These are phyloP conservation scores for Combretum micranthum DNA, from an alignment of 345 rosid genomes.

Conservation along the genomic window DNA sequence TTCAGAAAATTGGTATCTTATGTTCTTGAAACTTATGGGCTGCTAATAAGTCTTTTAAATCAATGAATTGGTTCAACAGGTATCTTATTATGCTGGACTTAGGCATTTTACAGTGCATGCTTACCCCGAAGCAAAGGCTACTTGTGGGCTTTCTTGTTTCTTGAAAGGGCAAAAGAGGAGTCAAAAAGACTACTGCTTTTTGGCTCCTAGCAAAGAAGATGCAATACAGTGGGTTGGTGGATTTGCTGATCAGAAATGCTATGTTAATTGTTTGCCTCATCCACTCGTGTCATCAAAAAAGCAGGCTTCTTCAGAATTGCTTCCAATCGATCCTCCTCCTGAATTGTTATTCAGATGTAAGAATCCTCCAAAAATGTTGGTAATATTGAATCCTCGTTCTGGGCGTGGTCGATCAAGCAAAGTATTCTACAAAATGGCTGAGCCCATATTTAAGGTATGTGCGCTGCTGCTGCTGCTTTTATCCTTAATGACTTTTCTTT, in stretches of 20 bases:
- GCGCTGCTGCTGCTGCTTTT: conserved; percentile 1
- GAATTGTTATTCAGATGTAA: conserved; percentile 87
- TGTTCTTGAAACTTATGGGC: not conserved
- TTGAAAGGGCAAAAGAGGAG: conserved; percentile 61
- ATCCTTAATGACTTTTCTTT: not conserved
- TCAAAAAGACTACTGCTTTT: conserved; percentile 72
- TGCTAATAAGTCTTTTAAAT: not conserved
- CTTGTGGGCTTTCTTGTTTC: conserved; percentile 72
- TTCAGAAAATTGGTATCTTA: not conserved
- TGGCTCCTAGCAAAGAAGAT: conserved; percentile 70
- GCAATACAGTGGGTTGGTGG: conserved; percentile 98
- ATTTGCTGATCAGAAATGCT: conserved; percentile 94
- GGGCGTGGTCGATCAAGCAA: conserved; percentile 87
- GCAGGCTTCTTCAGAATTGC: conserved; percentile 76
- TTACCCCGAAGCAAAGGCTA: conserved; percentile 56
- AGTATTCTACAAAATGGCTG: conserved; percentile 80
- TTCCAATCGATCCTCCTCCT: conserved; percentile 77
- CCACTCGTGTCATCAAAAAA: conserved; percentile 87
- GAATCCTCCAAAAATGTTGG: conserved; percentile 90
- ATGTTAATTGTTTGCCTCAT: conserved; percentile 83
- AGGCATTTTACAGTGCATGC: conserved; percentile 89
- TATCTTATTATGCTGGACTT: conserved; percentile 75
- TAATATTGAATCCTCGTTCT: conserved; percentile 89
- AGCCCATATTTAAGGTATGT: conserved; percentile 90
- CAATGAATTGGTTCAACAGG: conserved; percentile 29